Evolutionary conservation across 768 basidiomycete genomes (phyloP), one percentile per base, ranked within the genome.

Genomic region (Tulasnella calospora): DNA sequence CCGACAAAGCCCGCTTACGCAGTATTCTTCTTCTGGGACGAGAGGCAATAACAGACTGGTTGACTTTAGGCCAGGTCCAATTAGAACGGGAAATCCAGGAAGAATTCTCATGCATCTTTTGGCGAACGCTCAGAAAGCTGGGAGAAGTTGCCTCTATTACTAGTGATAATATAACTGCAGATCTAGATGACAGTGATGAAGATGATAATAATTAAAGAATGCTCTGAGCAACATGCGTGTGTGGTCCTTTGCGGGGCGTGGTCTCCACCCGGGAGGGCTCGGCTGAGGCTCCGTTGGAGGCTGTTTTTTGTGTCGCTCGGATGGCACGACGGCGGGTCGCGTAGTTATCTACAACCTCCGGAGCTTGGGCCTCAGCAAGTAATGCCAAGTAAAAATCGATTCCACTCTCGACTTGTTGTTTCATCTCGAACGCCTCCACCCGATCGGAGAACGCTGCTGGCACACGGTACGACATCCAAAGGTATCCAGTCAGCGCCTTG

Each of bases 401-500:
- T 19, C 87, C 90, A 46, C 82, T 82, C 84, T 97, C 94, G 9
- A 91, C 85, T 36, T 91, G 85, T 17, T 82, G 82, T 83, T 95
- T 94, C 69, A 94, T 81, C 21, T 82, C 84, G 17, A 83, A 80
- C 1, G 90, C 92, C 36, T 85, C 83, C 8, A 85, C 82, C 41
- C 87, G 85, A n/a, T 92, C 86, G 5, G 88, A 84, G 83, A 92
- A 98, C 10, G 90, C 86, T 74, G 94, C 86, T 0, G 89, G 87
- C 78, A 89, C 87, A 51, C 96, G 91, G 83, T 89, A 91, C 27
- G 87, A 86, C 80, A 96, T 86, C 97, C 97, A 99, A 72, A 95
- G 85, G 84, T 98, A 98, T 30, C 92, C 81, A 19, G 92, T 90
- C 38, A 94, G 81, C 40, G 89, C 85, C 81, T 92, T 92, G 84